Evolutionary conservation across 73 alveolate species (phyloP), one percentile per base, ranked within the genome.

Genomic region (Paramecium caudatum): DNA sequence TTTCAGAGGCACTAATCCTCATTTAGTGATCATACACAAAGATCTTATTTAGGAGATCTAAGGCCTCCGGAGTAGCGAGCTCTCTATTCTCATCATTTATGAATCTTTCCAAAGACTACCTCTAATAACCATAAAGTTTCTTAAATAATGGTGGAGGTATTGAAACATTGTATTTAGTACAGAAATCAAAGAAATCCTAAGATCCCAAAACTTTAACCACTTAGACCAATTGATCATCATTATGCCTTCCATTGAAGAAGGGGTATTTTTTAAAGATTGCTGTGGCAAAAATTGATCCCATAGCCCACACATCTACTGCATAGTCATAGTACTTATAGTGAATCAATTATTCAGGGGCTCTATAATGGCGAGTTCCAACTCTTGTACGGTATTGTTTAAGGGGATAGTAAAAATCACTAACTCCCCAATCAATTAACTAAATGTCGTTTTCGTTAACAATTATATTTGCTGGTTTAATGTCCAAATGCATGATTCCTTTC

Each of bases 281-380:
- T 80, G 96, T 98, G 2, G 96, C 96, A 46, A 96, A 90, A 3
- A 96, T 92, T 47, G 97, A 96, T 6, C 99, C 98, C 17, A 96
- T 86, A 7, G 97, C 94, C 98, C 99, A 96, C 12, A 95, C 92
- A 93, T 96, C 98, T 1, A 96, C 96, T 80, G 94, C 88, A 16
- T 95, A 92, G 10, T 96, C 96, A 93, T 96, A 96, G 82, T 93
- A 91, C 68, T 61, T 78, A 47, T 93, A 95, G 5, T 97, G 96
- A 13, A 96, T 87, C 33, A 96, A 70, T 21, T 93, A 91, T 88
- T 96, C 99, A n/a, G 99, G 99, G 1, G 98, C 98, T 91, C 98
- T 47, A 84, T 96, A 96, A 97, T 97, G 95, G 33, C 97, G 86
- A 27, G 98, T 96, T 34, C 95, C 93, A 1, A 95, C 95, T 63